Base-by-base conservation (phyloP, 345 rosid species). In the Pistacia vera region DNA sequence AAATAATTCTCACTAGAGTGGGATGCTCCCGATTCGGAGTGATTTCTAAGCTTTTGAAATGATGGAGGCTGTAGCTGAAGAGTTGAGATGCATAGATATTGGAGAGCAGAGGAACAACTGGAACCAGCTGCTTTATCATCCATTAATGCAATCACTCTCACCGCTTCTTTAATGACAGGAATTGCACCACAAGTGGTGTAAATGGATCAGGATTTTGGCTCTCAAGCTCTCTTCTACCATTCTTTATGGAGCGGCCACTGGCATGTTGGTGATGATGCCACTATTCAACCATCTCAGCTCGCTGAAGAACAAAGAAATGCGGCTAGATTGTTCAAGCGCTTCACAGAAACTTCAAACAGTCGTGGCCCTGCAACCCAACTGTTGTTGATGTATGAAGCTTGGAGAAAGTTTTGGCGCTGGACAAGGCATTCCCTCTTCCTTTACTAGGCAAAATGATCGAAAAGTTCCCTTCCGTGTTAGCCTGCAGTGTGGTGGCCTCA, bases 261-360 rank as follows among this genome's bases (percentile, higher is more conserved):
- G 78, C 2, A 71, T 87, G 86, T 63, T 87, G 86, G 67, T 63
- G 4, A 44, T 85, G 52, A 80, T 72, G 87, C 86, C 82, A 80
- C 61, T 44, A 76, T 90, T 77, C 91, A 87, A 16, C 92, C 95
- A 5, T 88, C 95, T 11, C 91, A 90, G 36, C 80, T 90, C 3
- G 89, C 87, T 0, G 92, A 88, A 68, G 91, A 90, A 76, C 92
- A 86, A 63, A 84, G 91, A 68, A 88, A 83, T 46, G 91, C 91
- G 0, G 55, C 83, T 1, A 84, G 90, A 58, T 59, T 88, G 66
- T 88, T 87, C 75, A 87, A 82, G 77, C 85, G 79, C 85, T 87
- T 20, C 85, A 74, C 3, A 49, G n/a, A 14, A 89, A 67, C 75
- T 86, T 65, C 69, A 75, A 20, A 79, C 83, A n/a, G n/a, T 55